Conservation (phyloP, 306 rosid species). For the Prunus mira region DNA sequence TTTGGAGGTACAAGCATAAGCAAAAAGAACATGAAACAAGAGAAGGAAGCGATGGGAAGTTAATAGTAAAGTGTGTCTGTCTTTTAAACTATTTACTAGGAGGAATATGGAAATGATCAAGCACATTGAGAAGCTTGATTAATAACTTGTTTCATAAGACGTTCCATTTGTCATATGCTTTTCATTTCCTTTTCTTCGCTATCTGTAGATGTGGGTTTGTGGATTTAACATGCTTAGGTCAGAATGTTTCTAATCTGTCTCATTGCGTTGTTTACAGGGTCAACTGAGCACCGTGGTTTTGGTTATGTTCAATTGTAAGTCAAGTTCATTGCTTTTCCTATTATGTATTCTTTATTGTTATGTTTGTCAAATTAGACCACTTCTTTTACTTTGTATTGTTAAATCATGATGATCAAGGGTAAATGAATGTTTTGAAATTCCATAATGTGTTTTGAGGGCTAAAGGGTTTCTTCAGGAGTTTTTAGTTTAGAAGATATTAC, state of each 20-base stretch:
- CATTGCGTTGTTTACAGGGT: constrained; percentile 49
- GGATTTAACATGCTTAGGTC: not conserved
- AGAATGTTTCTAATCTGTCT: constrained; percentile 9
- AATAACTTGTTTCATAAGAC: not conserved
- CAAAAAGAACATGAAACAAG: not conserved
- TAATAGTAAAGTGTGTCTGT: not conserved
- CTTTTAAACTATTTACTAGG: not conserved
- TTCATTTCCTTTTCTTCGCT: not conserved
- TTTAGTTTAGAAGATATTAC: not conserved
- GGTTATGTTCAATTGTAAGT: constrained; percentile 90
- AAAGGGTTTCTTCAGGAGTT: not conserved
- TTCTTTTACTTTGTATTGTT: not conserved
- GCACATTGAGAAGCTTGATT: not conserved
- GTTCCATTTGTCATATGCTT: not conserved
- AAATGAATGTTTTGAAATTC: not conserved
- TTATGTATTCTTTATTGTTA: not conserved
- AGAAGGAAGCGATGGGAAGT: not conserved
- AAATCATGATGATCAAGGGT: not conserved
- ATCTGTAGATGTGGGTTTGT: not conserved
- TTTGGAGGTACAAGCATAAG: not conserved
- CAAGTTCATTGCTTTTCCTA: not conserved
- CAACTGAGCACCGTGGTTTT: constrained; percentile 73
- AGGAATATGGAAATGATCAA: not conserved
- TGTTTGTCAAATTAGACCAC: not conserved
- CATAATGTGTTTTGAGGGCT: not conserved